Evolutionary conservation across 2,329 filamentous ascomycete species (phyloP), one percentile per base, ranked within the genome.

Genomic region (Penicillium sp.): DNA sequence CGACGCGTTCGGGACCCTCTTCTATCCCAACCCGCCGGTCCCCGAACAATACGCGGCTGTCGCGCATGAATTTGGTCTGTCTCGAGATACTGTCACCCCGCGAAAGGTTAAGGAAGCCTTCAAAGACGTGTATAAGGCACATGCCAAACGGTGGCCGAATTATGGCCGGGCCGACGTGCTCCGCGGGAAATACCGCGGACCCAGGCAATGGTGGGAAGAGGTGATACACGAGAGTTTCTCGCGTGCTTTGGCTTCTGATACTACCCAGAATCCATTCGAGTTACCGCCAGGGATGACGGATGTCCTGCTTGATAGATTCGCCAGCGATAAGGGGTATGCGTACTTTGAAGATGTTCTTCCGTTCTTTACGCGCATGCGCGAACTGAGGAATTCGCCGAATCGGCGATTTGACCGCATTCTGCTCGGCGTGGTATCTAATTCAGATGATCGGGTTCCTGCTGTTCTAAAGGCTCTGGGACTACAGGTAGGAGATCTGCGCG

Each of bases 1-100:
- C 36, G 77, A 79, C 62, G 77, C 77, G 29, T 77, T 79, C 52
- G 72, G 70, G 19, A 79, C 77, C 3, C 56, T 79, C 44, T 79
- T 78, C 60, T 60, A 73, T 47, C 77, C 77, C 0, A 71, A 71
- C 52, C 59, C 62, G 3, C 70, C 76, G 1, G 62, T 79, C 28
- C 64, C 71, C 6, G 62, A 68, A 7, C 74, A 77, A 59, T 79
- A 79, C 63, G 65, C 72, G 23, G 58, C 70, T 10, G 63, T 70
- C 44, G 76, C 76, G 13, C 65, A 70, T 53, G 51, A 66, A 50
- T 75, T 71, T 58, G 69, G 73, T 16, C 57, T 78, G 21, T 63
- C 65, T 40, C 64, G 49, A n/a, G 53, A 61, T 6, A 23, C 52
- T 24, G 44, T 72, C 51, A 70, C 69, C 18, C 48, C 68, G 6